Percentiles rank a stretch among this genome's conserved stretches.
Evolutionary conservation across 192 early-diverging fungal species (phyloP).

Genomic region (Linnemannia elongata): DNA sequence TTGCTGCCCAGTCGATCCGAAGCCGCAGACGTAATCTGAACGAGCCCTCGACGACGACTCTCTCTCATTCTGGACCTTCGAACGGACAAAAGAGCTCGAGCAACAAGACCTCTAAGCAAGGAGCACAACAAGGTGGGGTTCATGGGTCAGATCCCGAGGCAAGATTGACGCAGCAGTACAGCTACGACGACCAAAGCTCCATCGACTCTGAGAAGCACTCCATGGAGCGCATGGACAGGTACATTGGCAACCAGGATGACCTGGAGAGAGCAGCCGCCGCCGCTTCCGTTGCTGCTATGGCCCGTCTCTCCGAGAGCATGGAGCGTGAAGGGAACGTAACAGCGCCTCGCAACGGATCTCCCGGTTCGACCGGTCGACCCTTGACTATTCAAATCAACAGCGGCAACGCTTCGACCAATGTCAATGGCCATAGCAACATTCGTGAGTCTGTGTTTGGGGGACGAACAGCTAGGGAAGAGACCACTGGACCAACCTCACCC

Average conservation of each 20-base stretch:
- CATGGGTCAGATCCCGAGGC: conserved; percentile 26
- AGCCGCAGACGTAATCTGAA: conserved; percentile 33
- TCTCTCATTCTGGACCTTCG: conserved; percentile 11
- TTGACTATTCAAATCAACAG: conserved; percentile 16
- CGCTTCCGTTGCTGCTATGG: conserved; percentile 25
- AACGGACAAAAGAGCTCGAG: conserved; percentile 18
- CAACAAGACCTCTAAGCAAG: conserved; percentile 5
- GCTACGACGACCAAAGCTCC: conserved; percentile 19
- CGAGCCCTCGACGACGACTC: conserved; percentile 31
- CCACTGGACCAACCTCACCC: conserved; percentile 2
- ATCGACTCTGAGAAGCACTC: conserved; percentile 30
- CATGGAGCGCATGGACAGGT: conserved; percentile 27
- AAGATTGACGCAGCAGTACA: conserved; percentile 25
- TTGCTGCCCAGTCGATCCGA: conserved; percentile 40
- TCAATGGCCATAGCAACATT: conserved; percentile 18
- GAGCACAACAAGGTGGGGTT: neutral
- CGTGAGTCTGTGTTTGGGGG: conserved; percentile 56
- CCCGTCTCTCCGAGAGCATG: conserved; percentile 14
- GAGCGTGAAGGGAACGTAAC: conserved; percentile 8
- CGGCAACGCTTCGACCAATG: neutral
- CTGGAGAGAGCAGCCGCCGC: neutral
- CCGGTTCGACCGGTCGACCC: neutral
- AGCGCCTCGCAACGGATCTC: neutral
- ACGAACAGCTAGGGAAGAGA: conserved; percentile 36
- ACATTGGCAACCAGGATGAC: conserved; percentile 6